phyloP scores from a whole-genome alignment of 495 filamentous ascomycete genomes.

The Entonaema liquescens region DNA sequence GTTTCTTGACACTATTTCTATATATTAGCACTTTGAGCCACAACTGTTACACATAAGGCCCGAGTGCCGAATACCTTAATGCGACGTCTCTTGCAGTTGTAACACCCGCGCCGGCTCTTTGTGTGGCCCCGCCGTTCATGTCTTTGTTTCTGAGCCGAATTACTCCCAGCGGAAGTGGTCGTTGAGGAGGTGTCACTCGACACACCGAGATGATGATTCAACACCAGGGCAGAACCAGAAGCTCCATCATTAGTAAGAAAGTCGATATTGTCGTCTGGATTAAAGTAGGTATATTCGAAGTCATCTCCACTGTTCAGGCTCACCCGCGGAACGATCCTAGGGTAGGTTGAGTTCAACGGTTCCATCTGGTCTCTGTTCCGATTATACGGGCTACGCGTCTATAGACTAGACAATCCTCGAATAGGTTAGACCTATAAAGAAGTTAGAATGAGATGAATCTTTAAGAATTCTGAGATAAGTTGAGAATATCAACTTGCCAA shows the following conservation, averaged over 20 bases:
- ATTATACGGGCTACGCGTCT: not conserved
- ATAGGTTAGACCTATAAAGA: not conserved
- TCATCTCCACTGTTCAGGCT: conserved; percentile 28
- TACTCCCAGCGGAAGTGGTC: conserved; percentile 7
- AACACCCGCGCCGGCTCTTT: conserved; percentile 70
- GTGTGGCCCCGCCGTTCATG: conserved; percentile 62
- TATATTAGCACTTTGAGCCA: not conserved
- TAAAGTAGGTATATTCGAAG: conserved; percentile 47
- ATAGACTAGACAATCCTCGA: not conserved
- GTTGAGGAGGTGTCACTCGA: conserved; percentile 17
- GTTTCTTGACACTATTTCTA: conserved; percentile 64
- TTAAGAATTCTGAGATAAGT: conserved; percentile 9
- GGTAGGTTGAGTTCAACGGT: conserved; percentile 32
- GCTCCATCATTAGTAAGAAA: conserved; percentile 47
- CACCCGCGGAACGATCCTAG: conserved; percentile 40
- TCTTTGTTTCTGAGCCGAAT: conserved; percentile 39
- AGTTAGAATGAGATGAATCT: not conserved
- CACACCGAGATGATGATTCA: conserved; percentile 24
- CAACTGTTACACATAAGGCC: not conserved
- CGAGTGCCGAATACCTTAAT: conserved; percentile 59
- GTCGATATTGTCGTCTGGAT: conserved; percentile 44
- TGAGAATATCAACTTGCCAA: conserved; percentile 25
- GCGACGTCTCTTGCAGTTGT: conserved; percentile 68
- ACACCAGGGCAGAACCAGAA: conserved; percentile 20
- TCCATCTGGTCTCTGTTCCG: conserved; percentile 28